Evolutionary conservation across 306 rosid species (phyloP), one percentile per base, ranked within the genome.

Genomic region (Rubus idaeus): DNA sequence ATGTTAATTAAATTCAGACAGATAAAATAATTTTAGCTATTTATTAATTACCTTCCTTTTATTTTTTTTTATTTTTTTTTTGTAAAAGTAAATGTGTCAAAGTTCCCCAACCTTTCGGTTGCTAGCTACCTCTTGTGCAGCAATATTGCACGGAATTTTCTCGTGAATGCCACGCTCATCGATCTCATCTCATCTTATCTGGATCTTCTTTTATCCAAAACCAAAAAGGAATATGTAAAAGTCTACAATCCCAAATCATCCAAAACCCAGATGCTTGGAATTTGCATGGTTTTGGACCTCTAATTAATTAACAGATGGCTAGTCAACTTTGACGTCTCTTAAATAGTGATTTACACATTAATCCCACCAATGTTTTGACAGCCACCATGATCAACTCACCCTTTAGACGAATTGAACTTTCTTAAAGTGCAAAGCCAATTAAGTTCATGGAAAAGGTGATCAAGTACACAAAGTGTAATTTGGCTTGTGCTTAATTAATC

Each of bases 121-220:
- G 17, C 10, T 16, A 45, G 20, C 66, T n/a, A n/a, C n/a, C n/a
- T n/a, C n/a, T 11, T 13, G 74, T 7, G 41, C 52, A 8, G 35
- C 55, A 4, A 5, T 18, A 37, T 72, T 20, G 17, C 14, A 41
- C 9, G 21, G 14, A 37, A 20, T 57, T 21, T 57, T 73, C 77
- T 14, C 44, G 57, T 46, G 56, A 21, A 8, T n/a, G n/a, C n/a
- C n/a, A n/a, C 8, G 51, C 12, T 41, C 18, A 61, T 61, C n/a
- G n/a, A n/a, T n/a, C 40, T 23, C 40, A 23, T 10, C 37, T 9
- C 5, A 11, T 30, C 66, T 60, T 5, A 60, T 60, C 42, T 61
- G 42, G 42, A 61, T 30, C 44, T 57, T 57, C 35, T 50, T n/a
- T 57, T 41, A 42, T 57, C 77, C 77, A 73, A 39, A 73, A 55